Percentiles rank a stretch among this genome's conserved stretches.
Evolutionary conservation across 2,329 filamentous ascomycete genomes (phyloP).

Genomic region (Escovopsis sp.): DNA sequence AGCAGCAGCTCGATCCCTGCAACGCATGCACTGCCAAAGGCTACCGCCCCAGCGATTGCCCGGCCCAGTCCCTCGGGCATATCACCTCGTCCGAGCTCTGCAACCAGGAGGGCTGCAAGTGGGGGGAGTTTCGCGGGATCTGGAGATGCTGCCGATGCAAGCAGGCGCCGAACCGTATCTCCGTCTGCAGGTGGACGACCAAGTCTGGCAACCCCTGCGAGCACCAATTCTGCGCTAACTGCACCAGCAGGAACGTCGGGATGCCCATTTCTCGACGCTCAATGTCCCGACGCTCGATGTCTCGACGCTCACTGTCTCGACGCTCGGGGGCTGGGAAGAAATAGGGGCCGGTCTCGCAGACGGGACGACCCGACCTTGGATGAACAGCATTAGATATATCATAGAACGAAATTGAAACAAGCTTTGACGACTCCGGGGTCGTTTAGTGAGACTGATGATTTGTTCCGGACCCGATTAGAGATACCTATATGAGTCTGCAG

Average conservation of each 20-base stretch:
- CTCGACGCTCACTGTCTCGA: too few relatives aligned
- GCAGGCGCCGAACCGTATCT: constrained; percentile 8
- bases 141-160: constrained; percentile 11
- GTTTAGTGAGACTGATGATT: too few relatives aligned
- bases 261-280: too few relatives aligned
- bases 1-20: background rate
- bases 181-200: background rate
- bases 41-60: constrained; percentile 4
- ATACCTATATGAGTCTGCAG: too few relatives aligned
- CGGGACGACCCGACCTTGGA: too few relatives aligned
- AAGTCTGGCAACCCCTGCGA: background rate
- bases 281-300: too few relatives aligned
- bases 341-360: too few relatives aligned
- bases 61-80: background rate
- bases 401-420: too few relatives aligned
- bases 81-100: constrained; percentile 3
- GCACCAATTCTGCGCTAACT: background rate
- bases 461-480: too few relatives aligned
- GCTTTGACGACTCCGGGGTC: too few relatives aligned
- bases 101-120: constrained; percentile 5
- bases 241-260: background rate
- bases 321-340: too few relatives aligned
- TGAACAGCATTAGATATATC: too few relatives aligned
- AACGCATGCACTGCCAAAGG: background rate
- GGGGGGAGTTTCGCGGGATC: constrained; percentile 6